Evolutionary conservation across 331 rosid genomes (phyloP).

Genomic region (Prunus yedoensis): DNA sequence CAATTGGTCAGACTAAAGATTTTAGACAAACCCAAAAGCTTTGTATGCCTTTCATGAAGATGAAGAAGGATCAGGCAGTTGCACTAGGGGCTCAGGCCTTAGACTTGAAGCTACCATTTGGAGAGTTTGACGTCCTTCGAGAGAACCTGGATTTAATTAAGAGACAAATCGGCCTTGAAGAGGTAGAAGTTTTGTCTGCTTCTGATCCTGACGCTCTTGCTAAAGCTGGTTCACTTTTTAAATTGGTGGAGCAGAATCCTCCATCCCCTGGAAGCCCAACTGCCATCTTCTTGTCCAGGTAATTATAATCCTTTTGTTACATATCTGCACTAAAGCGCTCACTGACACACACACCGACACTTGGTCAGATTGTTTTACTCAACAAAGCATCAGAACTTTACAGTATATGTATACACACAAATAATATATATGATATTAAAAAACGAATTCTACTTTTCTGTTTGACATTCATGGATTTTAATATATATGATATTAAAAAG

Average conservation of each 20-base stretch:
- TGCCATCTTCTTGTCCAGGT: slow-evolving; percentile 67
- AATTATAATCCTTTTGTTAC: background rate
- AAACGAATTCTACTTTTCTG: background rate
- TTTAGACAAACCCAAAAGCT: slow-evolving; percentile 69
- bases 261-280: slow-evolving; percentile 85
- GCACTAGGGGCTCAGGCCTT: slow-evolving; percentile 75
- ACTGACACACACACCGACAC: background rate
- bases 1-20: slow-evolving; percentile 61
- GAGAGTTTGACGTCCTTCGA: slow-evolving; percentile 77
- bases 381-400: background rate
- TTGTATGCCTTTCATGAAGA: slow-evolving; percentile 90
- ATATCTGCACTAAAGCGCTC: background rate
- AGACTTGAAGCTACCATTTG: slow-evolving; percentile 81
- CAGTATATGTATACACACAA: too few species aligned
- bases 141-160: slow-evolving; percentile 82
- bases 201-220: slow-evolving; percentile 55
- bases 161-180: slow-evolving; percentile 77
- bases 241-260: slow-evolving; percentile 68
- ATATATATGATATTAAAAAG: background rate
- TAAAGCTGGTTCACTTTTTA: slow-evolving; percentile 65
- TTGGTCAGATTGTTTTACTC: background rate
- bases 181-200: slow-evolving; percentile 63
- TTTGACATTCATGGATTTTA: background rate
- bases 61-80: slow-evolving; percentile 78
- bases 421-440: background rate